Conservation (phyloP, 2,329 filamentous ascomycete genomes). For the Claviceps sp. region DNA sequence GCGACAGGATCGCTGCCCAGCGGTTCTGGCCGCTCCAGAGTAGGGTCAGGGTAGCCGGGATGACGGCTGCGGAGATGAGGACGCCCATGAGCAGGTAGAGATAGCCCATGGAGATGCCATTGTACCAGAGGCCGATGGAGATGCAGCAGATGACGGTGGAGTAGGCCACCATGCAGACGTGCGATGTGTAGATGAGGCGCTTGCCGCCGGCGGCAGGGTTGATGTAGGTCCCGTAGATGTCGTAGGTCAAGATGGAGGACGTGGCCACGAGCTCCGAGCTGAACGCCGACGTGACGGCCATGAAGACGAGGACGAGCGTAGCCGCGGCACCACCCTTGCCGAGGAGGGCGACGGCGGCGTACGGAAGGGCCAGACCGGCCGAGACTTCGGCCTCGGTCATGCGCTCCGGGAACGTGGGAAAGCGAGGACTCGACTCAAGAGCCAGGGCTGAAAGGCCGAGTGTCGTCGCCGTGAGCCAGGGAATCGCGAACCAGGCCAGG, state of each 20-base stretch:
- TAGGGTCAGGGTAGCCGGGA: conserved; percentile 69
- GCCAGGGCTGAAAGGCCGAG: conserved; percentile 75
- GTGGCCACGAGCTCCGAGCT: conserved; percentile 79
- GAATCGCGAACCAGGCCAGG: conserved; percentile 83
- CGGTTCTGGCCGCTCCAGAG: conserved; percentile 70
- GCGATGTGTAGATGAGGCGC: conserved; percentile 66
- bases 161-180: conserved; percentile 57
- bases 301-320: conserved; percentile 71
- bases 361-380: conserved; percentile 73
- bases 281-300: conserved; percentile 78
- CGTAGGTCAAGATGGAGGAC: conserved; percentile 76
- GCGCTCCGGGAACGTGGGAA: conserved; percentile 60
- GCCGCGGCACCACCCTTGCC: conserved; percentile 70
- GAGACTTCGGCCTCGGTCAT: conserved; percentile 64
- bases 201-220: conserved; percentile 64
- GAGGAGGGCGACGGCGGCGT: conserved; percentile 70
- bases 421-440: conserved; percentile 58
- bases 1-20: conserved; percentile 54
- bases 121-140: conserved; percentile 60
- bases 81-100: conserved; percentile 85
- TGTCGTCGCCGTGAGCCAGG: conserved; percentile 78
- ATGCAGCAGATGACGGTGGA: conserved; percentile 66
- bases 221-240: conserved; percentile 79
- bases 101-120: conserved; percentile 75
- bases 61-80: conserved; percentile 73